Percentiles rank a stretch among this genome's conserved stretches.
These are phyloP conservation scores for Martiniozyma asiatica DNA, from an alignment of 1,139 yeast genomes.

Conservation along the genomic window DNA sequence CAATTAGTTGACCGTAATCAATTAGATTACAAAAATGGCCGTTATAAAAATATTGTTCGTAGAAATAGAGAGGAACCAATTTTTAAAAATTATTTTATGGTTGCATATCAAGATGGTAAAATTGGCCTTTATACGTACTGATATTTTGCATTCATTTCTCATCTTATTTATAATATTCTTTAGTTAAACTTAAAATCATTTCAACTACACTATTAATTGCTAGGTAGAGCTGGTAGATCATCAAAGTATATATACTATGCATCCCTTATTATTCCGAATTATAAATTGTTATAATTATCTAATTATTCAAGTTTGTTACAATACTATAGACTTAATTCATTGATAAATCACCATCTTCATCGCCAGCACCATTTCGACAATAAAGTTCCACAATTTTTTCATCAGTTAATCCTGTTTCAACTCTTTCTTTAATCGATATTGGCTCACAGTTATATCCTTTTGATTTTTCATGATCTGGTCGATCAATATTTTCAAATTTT, in stretches of 20 bases:
- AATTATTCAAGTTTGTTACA: neutral
- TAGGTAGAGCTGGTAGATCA: too few species aligned
- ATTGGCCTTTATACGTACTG: slow-evolving; percentile 13
- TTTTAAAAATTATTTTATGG: slow-evolving; percentile 17
- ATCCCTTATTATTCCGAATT: too few species aligned
- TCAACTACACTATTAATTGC: too few species aligned
- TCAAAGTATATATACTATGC: too few species aligned
- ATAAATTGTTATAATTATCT: neutral
- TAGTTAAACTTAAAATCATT: too few species aligned
- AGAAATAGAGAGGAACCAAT: slow-evolving; percentile 16
- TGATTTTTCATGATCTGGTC: slow-evolving; percentile 2
- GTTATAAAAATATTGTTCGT: slow-evolving; percentile 19
- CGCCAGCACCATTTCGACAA: slow-evolving; percentile 4
- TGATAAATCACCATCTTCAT: slow-evolving; percentile 6
- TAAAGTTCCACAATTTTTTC: slow-evolving; percentile 13
- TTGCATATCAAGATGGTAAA: slow-evolving; percentile 23
- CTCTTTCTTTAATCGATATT: slow-evolving; percentile 16
- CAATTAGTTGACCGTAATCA: slow-evolving; percentile 10
- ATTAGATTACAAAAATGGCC: slow-evolving; percentile 18
- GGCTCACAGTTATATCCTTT: slow-evolving; percentile 18
- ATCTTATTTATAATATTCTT: too few species aligned
- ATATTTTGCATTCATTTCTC: too few species aligned
- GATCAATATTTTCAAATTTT: too few species aligned
- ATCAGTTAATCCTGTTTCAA: slow-evolving; percentile 15
- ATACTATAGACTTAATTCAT: slow-evolving; percentile 3